A percentile compares a stretch with the other conserved stretches of the same genome.
These are phyloP conservation scores for Claviceps arundinis DNA, from an alignment of 2,329 filamentous ascomycete genomes.

Conservation along the genomic window DNA sequence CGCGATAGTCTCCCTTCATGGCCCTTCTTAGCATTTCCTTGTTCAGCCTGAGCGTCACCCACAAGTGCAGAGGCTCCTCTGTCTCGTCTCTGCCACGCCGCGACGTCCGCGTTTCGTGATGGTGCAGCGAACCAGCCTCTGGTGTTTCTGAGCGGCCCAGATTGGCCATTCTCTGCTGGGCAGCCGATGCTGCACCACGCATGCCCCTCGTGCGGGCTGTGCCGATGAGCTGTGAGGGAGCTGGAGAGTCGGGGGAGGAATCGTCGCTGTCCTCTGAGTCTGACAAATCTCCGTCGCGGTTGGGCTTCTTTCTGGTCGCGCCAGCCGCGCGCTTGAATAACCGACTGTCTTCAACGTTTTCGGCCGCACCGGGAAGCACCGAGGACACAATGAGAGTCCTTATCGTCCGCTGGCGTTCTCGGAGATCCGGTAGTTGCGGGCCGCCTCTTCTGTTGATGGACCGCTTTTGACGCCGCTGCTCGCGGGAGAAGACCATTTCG, in stretches of 20 bases:
- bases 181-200: conserved; percentile 75
- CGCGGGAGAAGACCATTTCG: conserved; percentile 83
- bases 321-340: conserved; percentile 68
- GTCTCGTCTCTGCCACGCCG: conserved; percentile 63
- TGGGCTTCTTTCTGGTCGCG: conserved; percentile 40
- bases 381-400: conserved; percentile 85
- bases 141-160: conserved; percentile 79
- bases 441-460: conserved; percentile 90
- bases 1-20: conserved; percentile 38
- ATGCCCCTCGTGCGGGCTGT: conserved; percentile 80
- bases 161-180: conserved; percentile 76
- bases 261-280: conserved; percentile 90
- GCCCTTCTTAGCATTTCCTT: conserved; percentile 59
- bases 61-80: conserved; percentile 54
- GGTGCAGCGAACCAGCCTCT: conserved; percentile 50
- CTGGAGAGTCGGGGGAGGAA: conserved; percentile 75
- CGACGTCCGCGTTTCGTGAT: conserved; percentile 60
- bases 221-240: conserved; percentile 57
- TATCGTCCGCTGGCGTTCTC: conserved; percentile 86
- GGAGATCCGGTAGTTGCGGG: conserved; percentile 86
- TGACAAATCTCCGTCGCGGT: conserved; percentile 55
- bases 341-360: conserved; percentile 68
- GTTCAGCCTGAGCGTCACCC: conserved; percentile 63
- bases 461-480: conserved; percentile 87
- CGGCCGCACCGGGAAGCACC: conserved; percentile 76